Conservation (phyloP, 2,329 filamentous ascomycete species). For the Calonectria honghensis region DNA sequence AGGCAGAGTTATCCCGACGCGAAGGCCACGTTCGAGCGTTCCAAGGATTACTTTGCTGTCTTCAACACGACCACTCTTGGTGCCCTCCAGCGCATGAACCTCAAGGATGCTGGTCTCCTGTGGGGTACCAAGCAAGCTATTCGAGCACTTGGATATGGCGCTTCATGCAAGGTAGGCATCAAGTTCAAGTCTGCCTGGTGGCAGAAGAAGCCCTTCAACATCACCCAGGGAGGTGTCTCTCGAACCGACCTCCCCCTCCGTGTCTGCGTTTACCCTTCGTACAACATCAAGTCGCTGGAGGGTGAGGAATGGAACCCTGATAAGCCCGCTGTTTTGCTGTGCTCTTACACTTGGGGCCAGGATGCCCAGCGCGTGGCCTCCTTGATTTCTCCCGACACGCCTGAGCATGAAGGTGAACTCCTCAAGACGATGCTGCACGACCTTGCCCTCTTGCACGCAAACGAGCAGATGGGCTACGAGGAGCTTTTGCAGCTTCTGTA, state of each 20-base stretch:
- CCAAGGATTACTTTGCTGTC: slow-evolving; percentile 46
- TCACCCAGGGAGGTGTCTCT: slow-evolving; percentile 35
- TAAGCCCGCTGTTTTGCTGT: slow-evolving; percentile 45
- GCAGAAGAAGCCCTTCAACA: slow-evolving; percentile 37
- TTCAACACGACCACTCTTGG: slow-evolving; percentile 48
- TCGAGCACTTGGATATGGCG: slow-evolving; percentile 56
- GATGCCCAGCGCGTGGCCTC: slow-evolving; percentile 47
- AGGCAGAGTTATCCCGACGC: neutral
- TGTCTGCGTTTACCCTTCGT: slow-evolving; percentile 59
- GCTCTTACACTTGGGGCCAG: slow-evolving; percentile 49
- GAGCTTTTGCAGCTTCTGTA: slow-evolving; percentile 24
- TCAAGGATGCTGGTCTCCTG: slow-evolving; percentile 51
- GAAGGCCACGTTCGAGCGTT: neutral
- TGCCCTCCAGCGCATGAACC: slow-evolving; percentile 46
- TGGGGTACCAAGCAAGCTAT: slow-evolving; percentile 58
- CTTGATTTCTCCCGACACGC: slow-evolving; percentile 37
- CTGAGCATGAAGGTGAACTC: slow-evolving; percentile 42
- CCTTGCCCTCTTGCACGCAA: slow-evolving; percentile 42
- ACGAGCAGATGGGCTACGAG: slow-evolving; percentile 23
- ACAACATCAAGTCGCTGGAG: slow-evolving; percentile 43
- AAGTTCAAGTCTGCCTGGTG: slow-evolving; percentile 60
- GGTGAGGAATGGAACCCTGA: slow-evolving; percentile 21
- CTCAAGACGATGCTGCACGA: slow-evolving; percentile 40
- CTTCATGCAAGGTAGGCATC: slow-evolving; percentile 56
- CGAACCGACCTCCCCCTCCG: slow-evolving; percentile 57